Percentiles rank a stretch among this genome's conserved stretches.
These are phyloP conservation scores for Tulasnella calospora DNA, from an alignment of 768 basidiomycete species.

Conservation along the genomic window DNA sequence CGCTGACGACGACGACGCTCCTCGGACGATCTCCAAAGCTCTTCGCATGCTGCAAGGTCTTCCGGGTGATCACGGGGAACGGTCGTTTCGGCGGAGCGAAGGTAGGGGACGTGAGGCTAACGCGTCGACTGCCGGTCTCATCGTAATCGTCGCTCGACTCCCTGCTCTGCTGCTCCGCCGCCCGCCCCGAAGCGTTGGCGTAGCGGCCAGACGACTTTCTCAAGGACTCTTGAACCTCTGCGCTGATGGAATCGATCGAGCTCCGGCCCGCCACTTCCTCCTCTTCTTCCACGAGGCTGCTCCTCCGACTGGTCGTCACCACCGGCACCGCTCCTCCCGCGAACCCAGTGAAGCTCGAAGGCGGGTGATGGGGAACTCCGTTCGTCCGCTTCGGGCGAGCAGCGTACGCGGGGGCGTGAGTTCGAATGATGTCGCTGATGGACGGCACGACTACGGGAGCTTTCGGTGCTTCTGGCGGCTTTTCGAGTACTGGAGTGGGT, in stretches of 20 bases:
- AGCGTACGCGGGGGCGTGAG: constrained; percentile 53
- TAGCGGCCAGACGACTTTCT: neutral
- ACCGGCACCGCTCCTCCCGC: neutral
- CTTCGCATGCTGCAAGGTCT: constrained; percentile 16
- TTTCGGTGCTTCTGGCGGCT: neutral
- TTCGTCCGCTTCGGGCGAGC: neutral
- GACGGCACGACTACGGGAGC: constrained; percentile 55
- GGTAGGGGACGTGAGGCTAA: neutral
- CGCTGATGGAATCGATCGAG: constrained; percentile 19
- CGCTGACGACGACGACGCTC: neutral
- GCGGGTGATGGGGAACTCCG: neutral
- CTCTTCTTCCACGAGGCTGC: constrained; percentile 17
- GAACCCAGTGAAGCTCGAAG: neutral
- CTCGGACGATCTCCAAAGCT: constrained; percentile 14
- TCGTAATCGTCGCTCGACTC: constrained; percentile 12
- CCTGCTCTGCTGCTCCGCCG: neutral
- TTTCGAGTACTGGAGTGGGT: neutral
- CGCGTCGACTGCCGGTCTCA: neutral
- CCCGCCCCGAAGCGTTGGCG: neutral
- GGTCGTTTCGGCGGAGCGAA: neutral
- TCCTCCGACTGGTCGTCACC: neutral
- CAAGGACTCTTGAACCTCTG: constrained; percentile 3
- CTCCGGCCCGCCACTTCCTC: constrained; percentile 13
- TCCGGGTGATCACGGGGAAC: neutral
- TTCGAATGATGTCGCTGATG: constrained; percentile 83